These are phyloP conservation scores for Claviceps spartinae DNA, from an alignment of 2,329 filamentous ascomycete genomes.

Conservation along the genomic window DNA sequence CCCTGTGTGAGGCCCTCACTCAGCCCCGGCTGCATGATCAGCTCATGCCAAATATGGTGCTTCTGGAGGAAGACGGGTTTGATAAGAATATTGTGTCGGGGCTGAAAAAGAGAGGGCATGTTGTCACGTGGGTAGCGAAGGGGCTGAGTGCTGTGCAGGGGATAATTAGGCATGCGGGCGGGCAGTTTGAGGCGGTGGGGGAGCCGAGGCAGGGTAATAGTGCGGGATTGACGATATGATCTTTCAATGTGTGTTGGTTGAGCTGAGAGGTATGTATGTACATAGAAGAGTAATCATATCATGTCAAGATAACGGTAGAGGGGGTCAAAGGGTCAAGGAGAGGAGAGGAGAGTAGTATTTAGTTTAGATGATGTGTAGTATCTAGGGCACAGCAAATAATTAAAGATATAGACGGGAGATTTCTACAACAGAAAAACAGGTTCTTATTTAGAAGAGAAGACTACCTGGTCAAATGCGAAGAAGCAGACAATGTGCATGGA, in stretches of 20 bases:
- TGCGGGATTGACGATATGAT: slow-evolving; percentile 41
- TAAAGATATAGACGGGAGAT: no score
- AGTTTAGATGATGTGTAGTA: no score
- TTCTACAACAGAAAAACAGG: no score
- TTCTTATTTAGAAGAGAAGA: no score
- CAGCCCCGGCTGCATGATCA: slow-evolving; percentile 69
- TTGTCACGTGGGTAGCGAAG: slow-evolving; percentile 53
- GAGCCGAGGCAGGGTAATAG: slow-evolving; percentile 65
- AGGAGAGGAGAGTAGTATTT: no score
- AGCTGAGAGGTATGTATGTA: no score
- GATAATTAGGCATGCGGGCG: slow-evolving; percentile 45
- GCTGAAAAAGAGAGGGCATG: slow-evolving; percentile 53
- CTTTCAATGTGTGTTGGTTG: neutral
- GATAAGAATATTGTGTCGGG: slow-evolving; percentile 49
- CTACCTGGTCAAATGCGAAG: no score
- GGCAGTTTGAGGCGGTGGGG: slow-evolving; percentile 62
- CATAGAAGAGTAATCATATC: no score
- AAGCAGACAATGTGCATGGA: no score
- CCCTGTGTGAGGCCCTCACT: slow-evolving; percentile 46
- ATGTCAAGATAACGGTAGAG: no score
- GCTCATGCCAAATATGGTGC: slow-evolving; percentile 54
- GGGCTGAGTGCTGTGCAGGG: slow-evolving; percentile 59
- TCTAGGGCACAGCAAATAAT: no score
- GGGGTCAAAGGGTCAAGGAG: no score
- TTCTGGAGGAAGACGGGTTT: slow-evolving; percentile 52